phyloP scores from a whole-genome alignment of 768 basidiomycete species.

The Psilocybe cubensis region DNA sequence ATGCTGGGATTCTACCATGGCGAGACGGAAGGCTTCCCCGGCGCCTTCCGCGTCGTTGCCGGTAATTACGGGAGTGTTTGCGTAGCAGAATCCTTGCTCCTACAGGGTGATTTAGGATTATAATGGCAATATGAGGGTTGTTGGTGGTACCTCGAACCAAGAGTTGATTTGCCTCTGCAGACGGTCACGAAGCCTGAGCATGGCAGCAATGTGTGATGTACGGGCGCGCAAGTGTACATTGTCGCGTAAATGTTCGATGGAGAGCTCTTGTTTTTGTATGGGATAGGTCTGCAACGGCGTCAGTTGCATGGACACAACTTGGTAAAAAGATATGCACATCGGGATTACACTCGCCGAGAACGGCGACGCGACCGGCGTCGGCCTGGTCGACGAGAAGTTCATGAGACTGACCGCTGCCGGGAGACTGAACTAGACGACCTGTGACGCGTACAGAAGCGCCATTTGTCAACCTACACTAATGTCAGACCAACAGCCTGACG shows the following conservation, averaged over 20 bases:
- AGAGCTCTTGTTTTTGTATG: conserved; percentile 87
- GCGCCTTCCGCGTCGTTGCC: conserved; percentile 95
- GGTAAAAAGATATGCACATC: conserved; percentile 31
- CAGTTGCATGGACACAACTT: neutral
- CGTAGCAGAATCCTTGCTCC: conserved; percentile 78
- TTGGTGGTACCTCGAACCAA: conserved; percentile 67
- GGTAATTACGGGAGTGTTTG: conserved; percentile 88
- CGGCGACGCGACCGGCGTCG: conserved; percentile 31
- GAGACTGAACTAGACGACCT: conserved; percentile 48
- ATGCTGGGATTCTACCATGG: conserved; percentile 37
- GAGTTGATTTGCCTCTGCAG: conserved; percentile 59
- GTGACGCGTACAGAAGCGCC: conserved; percentile 44
- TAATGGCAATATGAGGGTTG: neutral
- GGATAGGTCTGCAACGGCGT: conserved; percentile 67
- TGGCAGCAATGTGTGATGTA: conserved; percentile 69
- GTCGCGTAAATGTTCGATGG: conserved; percentile 81
- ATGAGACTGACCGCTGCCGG: conserved; percentile 48
- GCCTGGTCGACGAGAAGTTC: conserved; percentile 49
- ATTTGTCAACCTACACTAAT: conserved; percentile 40
- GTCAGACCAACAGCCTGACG: conserved; percentile 24
- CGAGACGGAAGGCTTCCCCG: conserved; percentile 86
- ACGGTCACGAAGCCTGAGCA: conserved; percentile 73
- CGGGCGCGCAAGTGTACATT: conserved; percentile 88
- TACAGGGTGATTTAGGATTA: conserved; percentile 34
- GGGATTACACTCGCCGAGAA: conserved; percentile 53